Evolutionary conservation across 352 stramenopile genomes (phyloP).

Genomic region (Phytophthora pisi): DNA sequence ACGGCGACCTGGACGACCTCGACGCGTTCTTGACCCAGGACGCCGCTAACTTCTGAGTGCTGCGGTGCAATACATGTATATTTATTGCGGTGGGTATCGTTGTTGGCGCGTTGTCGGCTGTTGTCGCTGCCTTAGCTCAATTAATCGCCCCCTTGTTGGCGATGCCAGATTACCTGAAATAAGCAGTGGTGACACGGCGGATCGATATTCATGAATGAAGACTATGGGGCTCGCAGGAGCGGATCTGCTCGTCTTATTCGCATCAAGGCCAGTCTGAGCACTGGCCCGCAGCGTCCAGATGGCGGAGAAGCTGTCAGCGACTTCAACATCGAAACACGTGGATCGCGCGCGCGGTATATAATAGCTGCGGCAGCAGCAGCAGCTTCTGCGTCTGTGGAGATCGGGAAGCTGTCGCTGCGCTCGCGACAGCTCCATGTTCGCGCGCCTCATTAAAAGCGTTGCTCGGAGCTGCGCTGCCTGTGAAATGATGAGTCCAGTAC

Average conservation of each 20-base stretch:
- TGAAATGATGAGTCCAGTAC: slow-evolving; percentile 19
- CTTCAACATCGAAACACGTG: slow-evolving; percentile 24
- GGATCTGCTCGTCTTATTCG: slow-evolving; percentile 13
- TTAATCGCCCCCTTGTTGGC: not conserved
- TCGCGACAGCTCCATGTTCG: no score
- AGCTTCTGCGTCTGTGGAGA: no score
- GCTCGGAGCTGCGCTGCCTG: not conserved
- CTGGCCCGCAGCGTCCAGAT: slow-evolving; percentile 16
- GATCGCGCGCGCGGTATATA: not conserved
- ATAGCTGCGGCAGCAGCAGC: not conserved
- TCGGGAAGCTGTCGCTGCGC: no score
- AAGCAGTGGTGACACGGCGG: no score
- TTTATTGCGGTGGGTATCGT: slow-evolving; percentile 18
- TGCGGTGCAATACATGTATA: slow-evolving; percentile 3
- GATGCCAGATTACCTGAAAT: no score
- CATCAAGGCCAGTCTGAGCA: slow-evolving; percentile 16
- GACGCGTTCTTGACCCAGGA: slow-evolving; percentile 68
- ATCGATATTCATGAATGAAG: no score
- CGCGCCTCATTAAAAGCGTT: no score
- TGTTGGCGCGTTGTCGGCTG: slow-evolving; percentile 2
- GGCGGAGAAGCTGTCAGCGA: slow-evolving; percentile 24
- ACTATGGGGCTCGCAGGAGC: no score
- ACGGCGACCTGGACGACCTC: slow-evolving; percentile 57
- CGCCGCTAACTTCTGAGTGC: slow-evolving; percentile 48
- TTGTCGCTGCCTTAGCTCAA: not conserved